Conservation (phyloP, 2,329 filamentous ascomycete species). For the Polychaeton citri region DNA sequence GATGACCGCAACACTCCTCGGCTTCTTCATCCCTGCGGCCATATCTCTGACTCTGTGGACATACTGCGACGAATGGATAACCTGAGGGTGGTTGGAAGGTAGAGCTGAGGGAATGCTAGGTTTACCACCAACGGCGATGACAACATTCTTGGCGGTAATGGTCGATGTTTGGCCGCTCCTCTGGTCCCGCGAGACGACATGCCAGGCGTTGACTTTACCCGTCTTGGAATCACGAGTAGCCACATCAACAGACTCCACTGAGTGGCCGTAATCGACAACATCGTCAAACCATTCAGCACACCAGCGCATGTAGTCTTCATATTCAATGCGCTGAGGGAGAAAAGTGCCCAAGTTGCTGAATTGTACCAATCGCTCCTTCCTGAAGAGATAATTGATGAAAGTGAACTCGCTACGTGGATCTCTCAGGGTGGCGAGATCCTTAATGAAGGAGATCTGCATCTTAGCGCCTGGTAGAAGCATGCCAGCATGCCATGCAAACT, state of each 20-base stretch:
- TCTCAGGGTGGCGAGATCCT: constrained; percentile 81
- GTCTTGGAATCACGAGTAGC: constrained; percentile 32
- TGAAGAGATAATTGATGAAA: constrained; percentile 86
- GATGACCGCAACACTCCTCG: constrained; percentile 68
- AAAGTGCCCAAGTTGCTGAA: constrained; percentile 90
- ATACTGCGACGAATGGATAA: constrained; percentile 86
- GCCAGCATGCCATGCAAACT: constrained; percentile 85
- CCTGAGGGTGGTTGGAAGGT: constrained; percentile 54
- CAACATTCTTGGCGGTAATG: constrained; percentile 52
- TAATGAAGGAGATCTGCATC: constrained; percentile 98
- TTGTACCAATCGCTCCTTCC: constrained; percentile 66
- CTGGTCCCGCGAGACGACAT: constrained; percentile 50
- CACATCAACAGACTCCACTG: constrained; percentile 60
- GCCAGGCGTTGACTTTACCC: constrained; percentile 49
- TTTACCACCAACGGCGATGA: constrained; percentile 54
- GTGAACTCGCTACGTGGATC: constrained; percentile 86
- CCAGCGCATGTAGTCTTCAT: constrained; percentile 93
- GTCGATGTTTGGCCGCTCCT: constrained; percentile 41
- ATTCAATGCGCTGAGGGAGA: constrained; percentile 72
- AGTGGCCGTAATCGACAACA: constrained; percentile 61
- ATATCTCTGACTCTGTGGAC: neutral
- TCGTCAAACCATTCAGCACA: constrained; percentile 67
- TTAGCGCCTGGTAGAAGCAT: constrained; percentile 88
- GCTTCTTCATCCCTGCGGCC: constrained; percentile 46
- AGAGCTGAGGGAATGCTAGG: constrained; percentile 58